Evolutionary conservation across 768 basidiomycete species (phyloP).

Genomic region (Auricularia sp.): DNA sequence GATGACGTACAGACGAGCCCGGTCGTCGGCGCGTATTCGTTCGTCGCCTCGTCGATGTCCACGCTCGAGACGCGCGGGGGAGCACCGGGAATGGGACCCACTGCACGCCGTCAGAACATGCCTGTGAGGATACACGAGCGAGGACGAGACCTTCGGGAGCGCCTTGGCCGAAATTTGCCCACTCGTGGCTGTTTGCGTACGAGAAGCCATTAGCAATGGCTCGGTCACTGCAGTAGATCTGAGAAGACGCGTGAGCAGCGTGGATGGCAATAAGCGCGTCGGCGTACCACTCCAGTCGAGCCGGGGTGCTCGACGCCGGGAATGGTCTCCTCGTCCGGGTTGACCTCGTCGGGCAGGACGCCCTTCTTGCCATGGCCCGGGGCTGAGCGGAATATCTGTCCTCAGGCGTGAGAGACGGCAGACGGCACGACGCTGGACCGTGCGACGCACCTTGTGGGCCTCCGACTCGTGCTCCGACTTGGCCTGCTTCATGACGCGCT

Average conservation of each 20-base stretch:
- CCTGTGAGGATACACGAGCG: background rate
- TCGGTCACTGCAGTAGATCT: conserved; percentile 82
- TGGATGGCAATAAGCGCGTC: background rate
- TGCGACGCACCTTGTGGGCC: conserved; percentile 59
- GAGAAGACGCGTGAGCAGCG: conserved; percentile 26
- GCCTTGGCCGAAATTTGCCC: conserved; percentile 60
- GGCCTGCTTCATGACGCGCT: conserved; percentile 46
- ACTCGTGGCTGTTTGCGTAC: conserved; percentile 49
- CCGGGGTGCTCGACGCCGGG: conserved; percentile 79
- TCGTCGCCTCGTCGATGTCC: conserved; percentile 54
- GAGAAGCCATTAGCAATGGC: conserved; percentile 93
- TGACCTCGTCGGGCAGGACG: conserved; percentile 55
- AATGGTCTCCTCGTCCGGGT: conserved; percentile 84
- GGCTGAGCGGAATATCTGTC: conserved; percentile 64
- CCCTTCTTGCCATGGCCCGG: conserved; percentile 63
- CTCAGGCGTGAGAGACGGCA: background rate
- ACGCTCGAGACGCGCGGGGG: conserved; percentile 56
- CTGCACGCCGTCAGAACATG: conserved; percentile 34
- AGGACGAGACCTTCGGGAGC: background rate
- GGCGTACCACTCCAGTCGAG: conserved; percentile 28
- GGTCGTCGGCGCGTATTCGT: conserved; percentile 89
- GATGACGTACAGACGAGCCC: conserved; percentile 62
- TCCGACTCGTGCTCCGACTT: conserved; percentile 78
- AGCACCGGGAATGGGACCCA: conserved; percentile 73
- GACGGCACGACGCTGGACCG: background rate